These are phyloP conservation scores for Solanum virginianum DNA, from an alignment of 257 asterid species.

Conservation along the genomic window DNA sequence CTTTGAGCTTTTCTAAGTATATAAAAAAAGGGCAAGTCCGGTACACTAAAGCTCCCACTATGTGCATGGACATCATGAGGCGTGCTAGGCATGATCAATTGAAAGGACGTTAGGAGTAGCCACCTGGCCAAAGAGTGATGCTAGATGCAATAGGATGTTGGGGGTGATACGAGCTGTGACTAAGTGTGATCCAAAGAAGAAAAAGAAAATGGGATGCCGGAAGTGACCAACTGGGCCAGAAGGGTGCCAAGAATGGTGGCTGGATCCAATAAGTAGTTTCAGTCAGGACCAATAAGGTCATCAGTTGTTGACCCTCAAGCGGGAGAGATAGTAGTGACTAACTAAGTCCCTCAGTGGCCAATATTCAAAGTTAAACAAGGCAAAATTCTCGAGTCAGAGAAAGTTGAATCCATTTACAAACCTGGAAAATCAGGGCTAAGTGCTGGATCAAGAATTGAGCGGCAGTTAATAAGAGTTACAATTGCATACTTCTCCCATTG, in stretches of 20 bases:
- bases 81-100: not conserved
- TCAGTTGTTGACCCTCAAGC: too few relatives aligned
- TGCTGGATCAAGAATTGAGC: slow-evolving; percentile 68
- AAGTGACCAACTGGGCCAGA: not conserved
- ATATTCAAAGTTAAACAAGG: too few relatives aligned
- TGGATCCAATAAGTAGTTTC: not conserved
- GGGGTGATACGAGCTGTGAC: not conserved
- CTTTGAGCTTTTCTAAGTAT: not conserved
- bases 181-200: not conserved
- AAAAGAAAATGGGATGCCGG: not conserved
- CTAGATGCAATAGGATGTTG: not conserved
- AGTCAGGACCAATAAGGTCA: too few relatives aligned
- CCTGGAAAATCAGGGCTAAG: slow-evolving; percentile 49
- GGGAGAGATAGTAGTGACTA: too few relatives aligned
- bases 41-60: too few relatives aligned
- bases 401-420: slow-evolving; percentile 9
- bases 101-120: not conserved
- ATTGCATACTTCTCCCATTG: slow-evolving; percentile 68
- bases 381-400: too few relatives aligned
- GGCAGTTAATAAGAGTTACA: slow-evolving; percentile 64
- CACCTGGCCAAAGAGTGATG: not conserved
- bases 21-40: not conserved
- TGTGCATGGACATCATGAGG: too few relatives aligned
- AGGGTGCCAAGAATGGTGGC: not conserved
- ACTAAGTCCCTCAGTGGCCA: too few relatives aligned